A percentile compares a stretch with the other conserved stretches of the same genome.
Conservation (phyloP, 257 asterid species). For the Schizonepeta tenuifolia region DNA sequence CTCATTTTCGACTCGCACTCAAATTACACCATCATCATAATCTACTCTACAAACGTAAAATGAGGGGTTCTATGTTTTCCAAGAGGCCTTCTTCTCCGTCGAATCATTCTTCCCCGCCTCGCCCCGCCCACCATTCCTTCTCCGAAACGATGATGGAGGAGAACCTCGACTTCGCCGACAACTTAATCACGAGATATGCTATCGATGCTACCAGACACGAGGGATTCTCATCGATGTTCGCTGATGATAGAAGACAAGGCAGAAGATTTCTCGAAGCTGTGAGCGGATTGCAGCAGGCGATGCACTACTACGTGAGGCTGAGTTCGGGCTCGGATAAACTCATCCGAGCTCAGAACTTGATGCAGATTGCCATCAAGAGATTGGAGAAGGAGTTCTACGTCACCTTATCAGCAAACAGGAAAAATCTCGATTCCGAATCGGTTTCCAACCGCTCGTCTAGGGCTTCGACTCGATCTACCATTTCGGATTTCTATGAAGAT, state of each 20-base stretch:
- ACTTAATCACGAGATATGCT: constrained; percentile 48
- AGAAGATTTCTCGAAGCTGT: constrained; percentile 51
- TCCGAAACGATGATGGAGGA: constrained; percentile 64
- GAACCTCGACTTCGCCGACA: constrained; percentile 54
- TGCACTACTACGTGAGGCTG: constrained; percentile 54
- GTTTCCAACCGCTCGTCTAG: constrained; percentile 43
- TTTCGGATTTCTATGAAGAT: constrained; percentile 49
- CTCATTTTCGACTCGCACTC: background rate
- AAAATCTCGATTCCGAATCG: constrained; percentile 61
- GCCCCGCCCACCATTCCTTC: constrained; percentile 41
- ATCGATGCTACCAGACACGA: constrained; percentile 31
- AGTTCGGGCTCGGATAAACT: constrained; percentile 47
- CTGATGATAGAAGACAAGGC: constrained; percentile 46
- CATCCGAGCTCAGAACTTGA: constrained; percentile 60
- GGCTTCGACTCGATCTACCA: constrained; percentile 41
- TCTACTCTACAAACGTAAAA: too few relatives aligned
- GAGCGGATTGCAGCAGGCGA: constrained; percentile 46
- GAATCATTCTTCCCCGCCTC: constrained; percentile 30
- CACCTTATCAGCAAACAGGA: constrained; percentile 48
- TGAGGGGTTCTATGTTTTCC: constrained; percentile 43
- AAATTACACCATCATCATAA: background rate
- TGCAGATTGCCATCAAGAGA: constrained; percentile 69
- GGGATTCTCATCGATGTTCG: constrained; percentile 44
- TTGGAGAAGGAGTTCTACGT: constrained; percentile 68
- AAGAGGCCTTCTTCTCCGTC: constrained; percentile 47